Evolutionary conservation across 306 rosid species (phyloP).

Genomic region (Cucumis sativus): DNA sequence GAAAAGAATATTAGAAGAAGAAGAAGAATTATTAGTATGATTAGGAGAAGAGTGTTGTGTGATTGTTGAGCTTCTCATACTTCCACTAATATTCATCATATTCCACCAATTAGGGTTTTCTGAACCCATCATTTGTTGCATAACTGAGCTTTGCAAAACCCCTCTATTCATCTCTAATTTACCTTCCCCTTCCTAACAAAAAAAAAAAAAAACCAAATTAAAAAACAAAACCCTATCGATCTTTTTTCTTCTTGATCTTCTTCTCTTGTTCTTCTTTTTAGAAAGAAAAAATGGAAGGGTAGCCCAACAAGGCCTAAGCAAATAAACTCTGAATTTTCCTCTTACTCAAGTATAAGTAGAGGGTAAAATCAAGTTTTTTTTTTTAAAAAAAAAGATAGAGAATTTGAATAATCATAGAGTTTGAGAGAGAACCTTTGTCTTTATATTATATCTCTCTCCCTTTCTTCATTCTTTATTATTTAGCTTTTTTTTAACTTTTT

Average conservation of each 20-base stretch:
- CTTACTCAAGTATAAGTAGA: constrained; percentile 40
- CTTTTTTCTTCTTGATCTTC: constrained; percentile 4
- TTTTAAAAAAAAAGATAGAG: constrained; percentile 17
- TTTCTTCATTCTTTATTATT: constrained; percentile 33
- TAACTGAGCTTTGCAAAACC: constrained; percentile 65
- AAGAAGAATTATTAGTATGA: background rate
- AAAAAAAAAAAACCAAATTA: background rate
- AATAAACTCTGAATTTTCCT: constrained; percentile 9
- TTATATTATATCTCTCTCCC: constrained; percentile 17
- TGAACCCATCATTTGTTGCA: constrained; percentile 80
- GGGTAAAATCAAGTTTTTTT: constrained; percentile 21
- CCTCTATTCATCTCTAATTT: constrained; percentile 55
- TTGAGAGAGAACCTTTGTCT: constrained; percentile 38
- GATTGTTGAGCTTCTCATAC: constrained; percentile 35
- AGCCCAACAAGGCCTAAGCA: background rate
- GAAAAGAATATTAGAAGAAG: constrained; percentile 21
- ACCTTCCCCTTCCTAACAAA: no score
- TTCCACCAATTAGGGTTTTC: constrained; percentile 96
- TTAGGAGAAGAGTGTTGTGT: constrained; percentile 15
- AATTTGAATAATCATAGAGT: constrained; percentile 60
- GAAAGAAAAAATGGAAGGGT: constrained; percentile 24
- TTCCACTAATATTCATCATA: constrained; percentile 38
- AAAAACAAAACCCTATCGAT: background rate
- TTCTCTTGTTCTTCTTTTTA: constrained; percentile 5
- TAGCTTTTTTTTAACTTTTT: constrained; percentile 24